phyloP scores from a whole-genome alignment of 768 basidiomycete species.

The Suillus spraguei region DNA sequence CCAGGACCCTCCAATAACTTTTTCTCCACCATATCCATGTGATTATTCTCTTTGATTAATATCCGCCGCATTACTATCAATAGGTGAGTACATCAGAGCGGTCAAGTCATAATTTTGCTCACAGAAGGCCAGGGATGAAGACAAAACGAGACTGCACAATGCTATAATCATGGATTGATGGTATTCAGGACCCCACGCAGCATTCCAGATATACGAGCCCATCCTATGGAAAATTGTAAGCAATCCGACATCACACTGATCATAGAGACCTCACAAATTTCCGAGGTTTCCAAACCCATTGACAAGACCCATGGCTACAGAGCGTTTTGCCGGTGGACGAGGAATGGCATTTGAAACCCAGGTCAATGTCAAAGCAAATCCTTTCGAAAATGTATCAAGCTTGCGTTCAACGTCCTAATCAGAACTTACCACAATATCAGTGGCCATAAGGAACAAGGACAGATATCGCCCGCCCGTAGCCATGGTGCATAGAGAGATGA shows the following conservation, averaged over 20 bases:
- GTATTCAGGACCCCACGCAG: slow-evolving; percentile 62
- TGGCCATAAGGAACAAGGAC: slow-evolving; percentile 66
- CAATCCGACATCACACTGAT: neutral
- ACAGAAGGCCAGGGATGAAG: slow-evolving; percentile 38
- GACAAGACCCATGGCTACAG: slow-evolving; percentile 63
- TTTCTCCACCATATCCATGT: slow-evolving; percentile 51
- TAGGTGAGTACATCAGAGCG: neutral
- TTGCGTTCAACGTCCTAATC: neutral
- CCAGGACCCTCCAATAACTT: slow-evolving; percentile 45
- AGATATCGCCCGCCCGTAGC: slow-evolving; percentile 56
- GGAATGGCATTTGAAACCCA: slow-evolving; percentile 68
- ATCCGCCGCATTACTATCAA: slow-evolving; percentile 43
- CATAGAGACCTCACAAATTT: slow-evolving; percentile 46
- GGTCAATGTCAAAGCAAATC: slow-evolving; percentile 47
- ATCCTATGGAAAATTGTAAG: slow-evolving; percentile 39
- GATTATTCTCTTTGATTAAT: slow-evolving; percentile 53
- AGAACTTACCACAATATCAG: slow-evolving; percentile 46
- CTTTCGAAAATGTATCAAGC: slow-evolving; percentile 22
- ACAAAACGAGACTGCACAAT: slow-evolving; percentile 35
- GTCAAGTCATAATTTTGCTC: slow-evolving; percentile 10
- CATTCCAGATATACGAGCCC: slow-evolving; percentile 63
- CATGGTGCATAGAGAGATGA: slow-evolving; percentile 57
- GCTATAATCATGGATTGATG: slow-evolving; percentile 63
- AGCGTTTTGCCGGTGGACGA: slow-evolving; percentile 53
- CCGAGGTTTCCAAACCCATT: slow-evolving; percentile 64